Percentiles rank a stretch among this genome's conserved stretches.
These are phyloP conservation scores for Acer negundo DNA, from an alignment of 345 rosid species.

Conservation along the genomic window DNA sequence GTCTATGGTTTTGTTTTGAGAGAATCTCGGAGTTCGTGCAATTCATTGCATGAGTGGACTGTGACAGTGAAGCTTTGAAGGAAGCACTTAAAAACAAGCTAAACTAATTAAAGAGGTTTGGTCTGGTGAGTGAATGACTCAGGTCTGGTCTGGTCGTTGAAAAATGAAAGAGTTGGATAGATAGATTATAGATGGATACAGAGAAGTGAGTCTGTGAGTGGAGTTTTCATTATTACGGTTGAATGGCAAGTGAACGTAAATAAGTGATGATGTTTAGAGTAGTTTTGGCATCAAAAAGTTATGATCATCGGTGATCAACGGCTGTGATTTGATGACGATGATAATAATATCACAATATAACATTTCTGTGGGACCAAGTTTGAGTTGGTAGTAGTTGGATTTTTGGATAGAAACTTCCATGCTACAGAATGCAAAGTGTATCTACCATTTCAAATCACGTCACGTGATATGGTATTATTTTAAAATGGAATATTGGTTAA, in stretches of 20 bases:
- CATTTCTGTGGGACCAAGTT: background rate
- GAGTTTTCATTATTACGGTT: background rate
- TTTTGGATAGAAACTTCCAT: too few species aligned
- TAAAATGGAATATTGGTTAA: too few species aligned
- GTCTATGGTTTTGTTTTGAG: background rate
- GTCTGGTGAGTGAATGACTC: background rate
- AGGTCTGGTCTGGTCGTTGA: conserved; percentile 2
- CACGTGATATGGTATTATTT: too few species aligned
- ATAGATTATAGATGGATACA: too few species aligned
- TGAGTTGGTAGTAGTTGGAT: too few species aligned
- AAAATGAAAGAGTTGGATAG: background rate
- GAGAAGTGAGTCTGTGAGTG: background rate
- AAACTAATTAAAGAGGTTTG: background rate
- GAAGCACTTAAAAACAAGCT: background rate
- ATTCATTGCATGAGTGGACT: conserved; percentile 2
- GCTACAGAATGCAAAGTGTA: too few species aligned
- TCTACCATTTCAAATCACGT: too few species aligned
- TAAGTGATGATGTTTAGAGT: background rate
- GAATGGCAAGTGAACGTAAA: background rate
- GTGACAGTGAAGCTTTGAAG: background rate
- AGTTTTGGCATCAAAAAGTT: background rate
- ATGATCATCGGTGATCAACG: background rate
- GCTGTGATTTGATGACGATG: conserved; percentile 2
- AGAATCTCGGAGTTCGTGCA: background rate
- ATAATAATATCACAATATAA: too few species aligned